Evolutionary conservation across 192 early-diverging fungal species (phyloP).

Genomic region (Chytriomyces hyalinus): DNA sequence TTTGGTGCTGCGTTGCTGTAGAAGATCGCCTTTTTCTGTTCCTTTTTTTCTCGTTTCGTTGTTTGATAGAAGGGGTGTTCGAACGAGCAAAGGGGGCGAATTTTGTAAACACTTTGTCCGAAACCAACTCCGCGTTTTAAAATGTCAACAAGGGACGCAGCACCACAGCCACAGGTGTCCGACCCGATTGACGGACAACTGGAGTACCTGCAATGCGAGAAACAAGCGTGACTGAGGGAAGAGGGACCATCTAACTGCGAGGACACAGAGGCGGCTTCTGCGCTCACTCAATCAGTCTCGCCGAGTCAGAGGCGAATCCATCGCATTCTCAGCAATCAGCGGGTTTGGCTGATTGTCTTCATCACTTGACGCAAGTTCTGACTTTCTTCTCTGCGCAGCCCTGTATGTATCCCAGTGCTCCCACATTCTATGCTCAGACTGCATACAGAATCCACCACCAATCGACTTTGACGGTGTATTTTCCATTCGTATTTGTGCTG

Average conservation of each 20-base stretch:
- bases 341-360: not conserved
- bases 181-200: slow-evolving; percentile 10
- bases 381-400: not conserved
- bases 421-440: slow-evolving; percentile 22
- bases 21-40: not conserved
- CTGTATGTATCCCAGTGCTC: slow-evolving; percentile 26
- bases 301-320: not conserved
- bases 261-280: not conserved
- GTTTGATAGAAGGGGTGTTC: not conserved
- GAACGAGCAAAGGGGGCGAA: not conserved
- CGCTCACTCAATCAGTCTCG: slow-evolving; percentile 1
- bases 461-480: not conserved
- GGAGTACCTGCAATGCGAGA: slow-evolving; percentile 14
- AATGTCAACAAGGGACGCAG: not conserved
- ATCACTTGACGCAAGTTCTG: not conserved
- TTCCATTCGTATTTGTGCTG: too few species aligned
- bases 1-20: too few species aligned
- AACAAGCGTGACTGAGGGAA: not conserved
- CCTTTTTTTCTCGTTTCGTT: not conserved
- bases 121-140: not conserved
- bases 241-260: not conserved
- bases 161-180: not conserved
- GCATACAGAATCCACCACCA: not conserved
- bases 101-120: not conserved
- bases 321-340: not conserved